These are phyloP conservation scores for Buxus sempervirens DNA, from an alignment of 164 flowering plant genomes.

Conservation along the genomic window DNA sequence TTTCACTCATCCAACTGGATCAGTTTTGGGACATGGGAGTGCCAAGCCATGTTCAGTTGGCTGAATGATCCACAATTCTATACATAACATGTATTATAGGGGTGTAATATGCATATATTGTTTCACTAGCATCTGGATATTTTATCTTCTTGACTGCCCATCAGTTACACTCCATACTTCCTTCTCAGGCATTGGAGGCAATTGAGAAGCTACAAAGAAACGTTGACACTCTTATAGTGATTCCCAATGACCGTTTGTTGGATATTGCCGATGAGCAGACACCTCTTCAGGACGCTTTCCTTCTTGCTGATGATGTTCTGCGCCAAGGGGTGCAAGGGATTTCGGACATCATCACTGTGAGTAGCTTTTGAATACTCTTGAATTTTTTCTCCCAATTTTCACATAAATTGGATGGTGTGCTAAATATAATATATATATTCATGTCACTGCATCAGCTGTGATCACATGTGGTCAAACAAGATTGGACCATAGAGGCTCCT, in stretches of 20 bases:
- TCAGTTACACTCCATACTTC: neutral
- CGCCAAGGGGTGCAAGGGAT: slow-evolving; percentile 99
- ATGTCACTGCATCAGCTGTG: no score
- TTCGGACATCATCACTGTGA: slow-evolving; percentile 93
- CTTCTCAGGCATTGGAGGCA: slow-evolving; percentile 89
- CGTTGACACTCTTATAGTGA: slow-evolving; percentile 95
- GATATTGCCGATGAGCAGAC: slow-evolving; percentile 94
- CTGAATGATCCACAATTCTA: neutral
- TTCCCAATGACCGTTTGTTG: slow-evolving; percentile 91
- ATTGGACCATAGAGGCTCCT: no score
- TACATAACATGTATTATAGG: neutral
- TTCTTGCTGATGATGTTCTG: slow-evolving; percentile 96
- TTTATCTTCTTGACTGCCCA: neutral
- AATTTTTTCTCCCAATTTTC: neutral
- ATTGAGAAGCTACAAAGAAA: slow-evolving; percentile 89
- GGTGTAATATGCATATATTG: no score
- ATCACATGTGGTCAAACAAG: no score
- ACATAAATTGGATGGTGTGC: no score
- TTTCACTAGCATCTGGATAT: neutral
- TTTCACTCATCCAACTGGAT: neutral
- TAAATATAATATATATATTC: no score
- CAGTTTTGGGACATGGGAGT: neutral
- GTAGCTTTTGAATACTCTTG: slow-evolving; percentile 19
- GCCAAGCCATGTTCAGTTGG: neutral
- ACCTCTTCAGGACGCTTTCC: slow-evolving; percentile 96